A percentile compares a stretch with the other conserved stretches of the same genome.
These are phyloP conservation scores for Russula emetica DNA, from an alignment of 768 basidiomycete species.

Conservation along the genomic window DNA sequence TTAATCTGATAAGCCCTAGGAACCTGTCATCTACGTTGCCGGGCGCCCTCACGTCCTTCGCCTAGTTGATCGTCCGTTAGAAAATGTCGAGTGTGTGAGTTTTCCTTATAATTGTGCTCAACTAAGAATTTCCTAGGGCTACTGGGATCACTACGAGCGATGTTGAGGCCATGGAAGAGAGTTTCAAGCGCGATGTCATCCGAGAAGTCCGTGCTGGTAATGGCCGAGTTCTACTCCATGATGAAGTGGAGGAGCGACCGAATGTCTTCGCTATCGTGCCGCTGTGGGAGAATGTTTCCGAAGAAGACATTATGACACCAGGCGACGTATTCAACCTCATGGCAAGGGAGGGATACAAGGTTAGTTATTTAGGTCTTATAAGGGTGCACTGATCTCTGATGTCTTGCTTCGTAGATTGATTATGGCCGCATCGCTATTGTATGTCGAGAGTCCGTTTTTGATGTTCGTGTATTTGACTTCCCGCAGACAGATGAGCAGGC, in stretches of 20 bases:
- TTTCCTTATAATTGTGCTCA: not conserved
- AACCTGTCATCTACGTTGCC: conserved; percentile 88
- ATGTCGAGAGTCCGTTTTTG: conserved; percentile 32
- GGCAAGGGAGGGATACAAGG: conserved; percentile 71
- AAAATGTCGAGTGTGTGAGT: conserved; percentile 82
- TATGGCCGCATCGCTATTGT: conserved; percentile 90
- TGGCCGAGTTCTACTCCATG: conserved; percentile 86
- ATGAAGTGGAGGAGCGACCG: conserved; percentile 91
- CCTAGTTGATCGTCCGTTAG: conserved; percentile 78
- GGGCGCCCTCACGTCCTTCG: conserved; percentile 89
- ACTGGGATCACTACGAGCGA: conserved; percentile 88
- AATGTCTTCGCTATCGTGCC: conserved; percentile 89
- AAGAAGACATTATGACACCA: conserved; percentile 83
- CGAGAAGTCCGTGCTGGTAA: conserved; percentile 65
- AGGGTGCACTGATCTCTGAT: not conserved
- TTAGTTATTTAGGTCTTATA: conserved; percentile 30
- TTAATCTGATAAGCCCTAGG: conserved; percentile 42
- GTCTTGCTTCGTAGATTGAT: conserved; percentile 53
- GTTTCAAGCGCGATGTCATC: conserved; percentile 83
- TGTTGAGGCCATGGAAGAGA: conserved; percentile 88
- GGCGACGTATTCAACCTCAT: conserved; percentile 76
- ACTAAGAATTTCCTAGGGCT: conserved; percentile 47
- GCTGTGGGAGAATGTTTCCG: conserved; percentile 85
- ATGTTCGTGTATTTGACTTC: conserved; percentile 1
- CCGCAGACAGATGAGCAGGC: conserved; percentile 95